phyloP scores from a whole-genome alignment of 345 rosid genomes.

The Toxicodendron radicans region DNA sequence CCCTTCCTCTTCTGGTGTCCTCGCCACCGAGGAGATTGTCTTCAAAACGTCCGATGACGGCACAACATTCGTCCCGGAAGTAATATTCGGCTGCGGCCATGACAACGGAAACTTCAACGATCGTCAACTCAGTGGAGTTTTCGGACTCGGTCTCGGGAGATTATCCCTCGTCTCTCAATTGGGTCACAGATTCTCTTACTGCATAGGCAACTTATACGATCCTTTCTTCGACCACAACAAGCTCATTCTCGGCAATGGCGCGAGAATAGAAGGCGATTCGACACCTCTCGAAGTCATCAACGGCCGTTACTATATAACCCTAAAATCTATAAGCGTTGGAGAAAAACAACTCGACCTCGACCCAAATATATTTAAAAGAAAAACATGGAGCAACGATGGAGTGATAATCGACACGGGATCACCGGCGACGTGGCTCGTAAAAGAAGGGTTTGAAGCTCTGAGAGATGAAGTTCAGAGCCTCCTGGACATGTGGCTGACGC shows the following conservation, averaged over 20 bases:
- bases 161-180: slow-evolving; percentile 45
- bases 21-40: slow-evolving; percentile 45
- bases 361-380: slow-evolving; percentile 28
- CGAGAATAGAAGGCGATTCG: slow-evolving; percentile 43
- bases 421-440: slow-evolving; percentile 41
- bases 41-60: slow-evolving; percentile 45
- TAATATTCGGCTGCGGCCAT: slow-evolving; percentile 54
- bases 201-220: slow-evolving; percentile 44
- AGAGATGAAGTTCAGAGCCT: slow-evolving; percentile 29
- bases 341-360: slow-evolving; percentile 40
- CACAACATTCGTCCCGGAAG: slow-evolving; percentile 15
- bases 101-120: slow-evolving; percentile 36
- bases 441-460: slow-evolving; percentile 36
- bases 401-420: slow-evolving; percentile 53
- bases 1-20: slow-evolving; percentile 37
- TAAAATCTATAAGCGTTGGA: slow-evolving; percentile 56
- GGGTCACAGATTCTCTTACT: slow-evolving; percentile 57
- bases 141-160: slow-evolving; percentile 45
- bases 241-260: slow-evolving; percentile 46
- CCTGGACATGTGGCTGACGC: slow-evolving; percentile 25
- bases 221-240: slow-evolving; percentile 40
- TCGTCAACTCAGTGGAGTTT: slow-evolving; percentile 36
- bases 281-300: slow-evolving; percentile 42
- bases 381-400: slow-evolving; percentile 25
- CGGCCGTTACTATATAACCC: slow-evolving; percentile 38